Evolutionary conservation across 2,329 filamentous ascomycete genomes (phyloP).

Genomic region (Pestalotiopsis sp.): DNA sequence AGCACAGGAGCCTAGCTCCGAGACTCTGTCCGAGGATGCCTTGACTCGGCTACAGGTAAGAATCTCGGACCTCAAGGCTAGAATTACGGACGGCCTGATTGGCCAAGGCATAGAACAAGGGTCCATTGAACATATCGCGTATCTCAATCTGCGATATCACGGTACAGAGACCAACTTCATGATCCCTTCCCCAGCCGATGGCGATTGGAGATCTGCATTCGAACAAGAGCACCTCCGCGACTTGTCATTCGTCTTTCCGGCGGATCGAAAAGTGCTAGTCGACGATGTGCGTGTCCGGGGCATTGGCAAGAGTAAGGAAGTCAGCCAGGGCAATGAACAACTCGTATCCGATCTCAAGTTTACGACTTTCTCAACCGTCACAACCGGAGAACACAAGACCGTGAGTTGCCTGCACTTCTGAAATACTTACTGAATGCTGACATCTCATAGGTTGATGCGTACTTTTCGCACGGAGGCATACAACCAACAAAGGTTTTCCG

Average conservation of each 20-base stretch:
- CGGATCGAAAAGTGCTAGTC: conserved; percentile 6
- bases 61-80: conserved; percentile 31
- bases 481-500: conserved; percentile 23
- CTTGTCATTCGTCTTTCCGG: conserved; percentile 14
- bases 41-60: conserved; percentile 24
- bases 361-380: conserved; percentile 14
- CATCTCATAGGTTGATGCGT: conserved; percentile 19
- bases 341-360: conserved; percentile 23
- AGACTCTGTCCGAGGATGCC: conserved; percentile 17
- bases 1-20: conserved; percentile 34
- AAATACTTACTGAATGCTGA: conserved; percentile 6
- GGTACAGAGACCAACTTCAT: conserved; percentile 47
- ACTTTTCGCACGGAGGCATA: conserved; percentile 23
- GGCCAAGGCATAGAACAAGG: conserved; percentile 44
- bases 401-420: not conserved
- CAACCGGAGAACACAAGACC: conserved; percentile 12
- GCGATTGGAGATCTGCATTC: conserved; percentile 15
- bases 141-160: conserved; percentile 45
- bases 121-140: conserved; percentile 43
- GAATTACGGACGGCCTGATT: conserved; percentile 39
- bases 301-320: conserved; percentile 16
- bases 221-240: conserved; percentile 17
- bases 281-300: conserved; percentile 12
- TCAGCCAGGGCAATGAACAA: conserved; percentile 20
- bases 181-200: conserved; percentile 27